Conservation (phyloP, 495 filamentous ascomycete genomes). For the Podospora pseudopauciseta region DNA sequence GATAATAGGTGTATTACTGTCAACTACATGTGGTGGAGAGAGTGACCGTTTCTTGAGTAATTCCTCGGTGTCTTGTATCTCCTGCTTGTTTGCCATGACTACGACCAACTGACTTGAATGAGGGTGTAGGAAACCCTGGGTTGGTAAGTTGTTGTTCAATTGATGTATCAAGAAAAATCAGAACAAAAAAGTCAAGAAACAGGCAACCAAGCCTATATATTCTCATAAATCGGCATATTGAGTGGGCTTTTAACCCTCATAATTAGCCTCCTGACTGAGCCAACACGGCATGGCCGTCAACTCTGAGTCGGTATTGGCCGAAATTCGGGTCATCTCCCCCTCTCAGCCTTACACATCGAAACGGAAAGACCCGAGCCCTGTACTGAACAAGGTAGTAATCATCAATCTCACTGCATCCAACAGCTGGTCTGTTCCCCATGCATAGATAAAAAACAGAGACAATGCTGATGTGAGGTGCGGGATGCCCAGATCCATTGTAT, state of each 20-base stretch:
- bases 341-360: not conserved
- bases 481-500: too few species aligned
- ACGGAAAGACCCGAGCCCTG: not conserved
- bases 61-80: not conserved
- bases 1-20: not conserved
- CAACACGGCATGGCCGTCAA: not conserved
- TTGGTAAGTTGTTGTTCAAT: not conserved
- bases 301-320: not conserved
- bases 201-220: not conserved
- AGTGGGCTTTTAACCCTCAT: not conserved
- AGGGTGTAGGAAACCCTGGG: not conserved
- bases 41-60: not conserved
- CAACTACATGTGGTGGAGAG: not conserved
- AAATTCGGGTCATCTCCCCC: not conserved
- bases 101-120: not conserved
- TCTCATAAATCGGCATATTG: not conserved
- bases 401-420: not conserved
- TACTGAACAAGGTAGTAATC: not conserved
- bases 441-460: too few species aligned
- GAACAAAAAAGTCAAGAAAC: not conserved
- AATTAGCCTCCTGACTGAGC: not conserved
- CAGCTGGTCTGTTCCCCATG: too few species aligned
- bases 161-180: not conserved
- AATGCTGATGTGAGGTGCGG: too few species aligned
- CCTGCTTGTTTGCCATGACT: not conserved